A percentile compares a stretch with the other conserved stretches of the same genome.
phyloP scores from a whole-genome alignment of 768 basidiomycete species.

The Nidularia pulvinata region DNA sequence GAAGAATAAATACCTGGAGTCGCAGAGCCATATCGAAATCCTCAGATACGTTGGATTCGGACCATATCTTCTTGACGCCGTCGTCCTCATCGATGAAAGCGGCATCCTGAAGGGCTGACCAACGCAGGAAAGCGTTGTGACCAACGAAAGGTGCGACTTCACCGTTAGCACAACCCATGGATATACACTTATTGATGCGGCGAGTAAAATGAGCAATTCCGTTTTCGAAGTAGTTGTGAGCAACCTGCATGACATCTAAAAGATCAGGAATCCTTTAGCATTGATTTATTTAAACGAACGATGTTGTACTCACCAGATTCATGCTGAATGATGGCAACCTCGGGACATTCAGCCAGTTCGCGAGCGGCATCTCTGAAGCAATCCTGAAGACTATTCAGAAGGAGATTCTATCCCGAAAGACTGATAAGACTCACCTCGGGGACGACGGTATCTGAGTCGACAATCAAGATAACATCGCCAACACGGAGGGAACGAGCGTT shows the following conservation, averaged over 20 bases:
- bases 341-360: conserved; percentile 79
- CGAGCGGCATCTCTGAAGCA: conserved; percentile 90
- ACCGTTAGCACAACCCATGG: conserved; percentile 79
- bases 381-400: conserved; percentile 41
- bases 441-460: conserved; percentile 81
- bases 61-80: conserved; percentile 75
- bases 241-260: conserved; percentile 89
- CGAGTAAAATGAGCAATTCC: conserved; percentile 88
- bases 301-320: conserved; percentile 61
- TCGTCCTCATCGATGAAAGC: conserved; percentile 70
- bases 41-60: conserved; percentile 80
- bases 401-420: background rate
- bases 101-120: conserved; percentile 89
- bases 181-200: conserved; percentile 83
- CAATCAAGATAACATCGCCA: conserved; percentile 78
- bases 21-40: conserved; percentile 83
- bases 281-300: background rate
- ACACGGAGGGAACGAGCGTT: conserved; percentile 77
- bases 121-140: conserved; percentile 88
- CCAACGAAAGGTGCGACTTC: conserved; percentile 86
- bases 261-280: background rate
- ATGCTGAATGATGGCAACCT: conserved; percentile 90
- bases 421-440: conserved; percentile 49
- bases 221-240: conserved; percentile 89
- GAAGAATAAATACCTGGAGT: conserved; percentile 35